Evolutionary conservation across 2,329 filamentous ascomycete genomes (phyloP).

Genomic region (Ceratocystis cubensis): DNA sequence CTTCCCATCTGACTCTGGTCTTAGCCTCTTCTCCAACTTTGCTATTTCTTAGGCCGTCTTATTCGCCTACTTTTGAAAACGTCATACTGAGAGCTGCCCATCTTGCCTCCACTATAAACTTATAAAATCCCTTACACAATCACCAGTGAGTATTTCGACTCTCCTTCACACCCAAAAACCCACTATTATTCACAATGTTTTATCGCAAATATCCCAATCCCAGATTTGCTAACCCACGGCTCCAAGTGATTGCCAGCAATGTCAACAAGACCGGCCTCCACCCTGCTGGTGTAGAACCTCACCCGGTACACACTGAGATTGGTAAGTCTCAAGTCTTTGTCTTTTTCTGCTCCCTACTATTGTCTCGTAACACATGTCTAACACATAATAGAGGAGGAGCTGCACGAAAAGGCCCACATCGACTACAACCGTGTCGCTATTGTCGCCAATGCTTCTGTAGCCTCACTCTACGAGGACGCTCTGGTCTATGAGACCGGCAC

Average conservation of each 20-base stretch:
- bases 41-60: constrained; percentile 2
- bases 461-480: constrained; percentile 96
- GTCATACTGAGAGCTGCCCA: background rate
- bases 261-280: constrained; percentile 90
- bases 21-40: constrained; percentile 5
- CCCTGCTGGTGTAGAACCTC: constrained; percentile 79
- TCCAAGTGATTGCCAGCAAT: constrained; percentile 42
- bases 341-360: background rate
- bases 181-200: background rate
- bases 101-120: background rate
- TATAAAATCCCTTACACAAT: background rate
- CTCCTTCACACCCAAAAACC: background rate
- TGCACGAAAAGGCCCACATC: constrained; percentile 95
- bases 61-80: background rate
- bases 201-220: constrained; percentile 8
- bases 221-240: constrained; percentile 13
- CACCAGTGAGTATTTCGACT: background rate
- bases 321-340: constrained; percentile 33
- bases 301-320: constrained; percentile 83
- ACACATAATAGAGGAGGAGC: constrained; percentile 58
- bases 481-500: constrained; percentile 90
- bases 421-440: constrained; percentile 98
- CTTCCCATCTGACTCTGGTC: background rate
- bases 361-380: constrained; percentile 18
- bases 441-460: constrained; percentile 88